phyloP scores from a whole-genome alignment of 2,329 filamentous ascomycete species.

The Scytalidium lignicola region DNA sequence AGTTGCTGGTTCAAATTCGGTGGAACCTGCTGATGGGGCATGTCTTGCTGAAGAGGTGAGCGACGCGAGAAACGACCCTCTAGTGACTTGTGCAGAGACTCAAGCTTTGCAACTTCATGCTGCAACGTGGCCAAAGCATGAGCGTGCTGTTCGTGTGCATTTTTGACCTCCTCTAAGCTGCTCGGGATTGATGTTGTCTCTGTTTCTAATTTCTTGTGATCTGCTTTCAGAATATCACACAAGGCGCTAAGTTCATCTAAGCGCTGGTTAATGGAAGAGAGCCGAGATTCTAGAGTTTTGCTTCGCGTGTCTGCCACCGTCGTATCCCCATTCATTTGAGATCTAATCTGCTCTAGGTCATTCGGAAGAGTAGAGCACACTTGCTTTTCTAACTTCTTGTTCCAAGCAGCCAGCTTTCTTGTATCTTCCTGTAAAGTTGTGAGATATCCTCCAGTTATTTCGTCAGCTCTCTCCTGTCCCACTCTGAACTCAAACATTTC shows the following conservation, averaged over 20 bases:
- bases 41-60: too few species aligned
- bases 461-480: background rate
- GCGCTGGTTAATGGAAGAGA: background rate
- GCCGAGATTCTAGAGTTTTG: background rate
- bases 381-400: background rate
- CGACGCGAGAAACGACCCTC: too few species aligned
- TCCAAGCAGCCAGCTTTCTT: background rate
- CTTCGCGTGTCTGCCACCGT: background rate
- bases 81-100: too few species aligned
- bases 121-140: background rate
- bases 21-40: too few species aligned
- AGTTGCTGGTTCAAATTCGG: too few species aligned
- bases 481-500: background rate
- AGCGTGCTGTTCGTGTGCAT: background rate
- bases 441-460: background rate
- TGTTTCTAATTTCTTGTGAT: background rate
- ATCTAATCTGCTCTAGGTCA: background rate
- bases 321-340: background rate
- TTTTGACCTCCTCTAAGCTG: background rate
- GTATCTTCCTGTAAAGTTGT: background rate
- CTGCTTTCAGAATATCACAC: background rate
- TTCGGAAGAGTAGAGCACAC: background rate
- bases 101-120: too few species aligned
- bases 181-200: background rate
- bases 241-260: background rate